A percentile compares a stretch with the other conserved stretches of the same genome.
phyloP scores from a whole-genome alignment of 148 eudicot genomes.

The Rhododendron ovatum region DNA sequence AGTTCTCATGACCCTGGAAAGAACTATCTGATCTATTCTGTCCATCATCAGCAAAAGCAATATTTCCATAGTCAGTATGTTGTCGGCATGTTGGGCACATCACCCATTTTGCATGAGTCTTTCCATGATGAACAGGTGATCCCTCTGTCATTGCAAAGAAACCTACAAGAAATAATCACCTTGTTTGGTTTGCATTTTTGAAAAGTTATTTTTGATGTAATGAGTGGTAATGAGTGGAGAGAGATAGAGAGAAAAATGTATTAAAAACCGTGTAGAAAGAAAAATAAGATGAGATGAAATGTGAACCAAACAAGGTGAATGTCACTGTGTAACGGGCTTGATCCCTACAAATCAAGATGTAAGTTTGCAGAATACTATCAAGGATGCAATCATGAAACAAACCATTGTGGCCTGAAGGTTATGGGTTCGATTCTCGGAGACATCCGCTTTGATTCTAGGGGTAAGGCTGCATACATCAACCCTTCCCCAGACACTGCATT shows the following conservation, averaged over 20 bases:
- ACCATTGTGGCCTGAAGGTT: not conserved
- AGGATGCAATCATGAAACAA: not conserved
- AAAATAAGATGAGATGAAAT: too few species aligned
- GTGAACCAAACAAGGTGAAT: too few species aligned
- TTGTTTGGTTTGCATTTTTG: too few species aligned
- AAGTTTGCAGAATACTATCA: not conserved
- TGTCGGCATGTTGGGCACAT: conserved; percentile 93
- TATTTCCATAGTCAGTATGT: conserved; percentile 59
- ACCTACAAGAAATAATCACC: conserved; percentile 51
- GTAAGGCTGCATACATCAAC: not conserved
- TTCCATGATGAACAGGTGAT: conserved; percentile 29
- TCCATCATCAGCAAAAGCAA: conserved; percentile 83
- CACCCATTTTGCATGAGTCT: conserved; percentile 52
- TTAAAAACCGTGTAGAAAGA: too few species aligned
- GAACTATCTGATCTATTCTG: conserved; percentile 22
- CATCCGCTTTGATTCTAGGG: not conserved
- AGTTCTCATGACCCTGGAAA: conserved; percentile 21
- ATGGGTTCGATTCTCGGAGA: not conserved
- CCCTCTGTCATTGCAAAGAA: conserved; percentile 66
- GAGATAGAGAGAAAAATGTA: too few species aligned
- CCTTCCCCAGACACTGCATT: not conserved
- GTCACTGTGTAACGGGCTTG: not conserved
- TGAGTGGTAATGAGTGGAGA: too few species aligned
- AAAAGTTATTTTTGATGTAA: too few species aligned
- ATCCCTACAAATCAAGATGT: not conserved